Percentiles rank a stretch among this genome's conserved stretches.
These are phyloP conservation scores for Pezicula carpinea DNA, from an alignment of 2,329 filamentous ascomycete species.

Conservation along the genomic window DNA sequence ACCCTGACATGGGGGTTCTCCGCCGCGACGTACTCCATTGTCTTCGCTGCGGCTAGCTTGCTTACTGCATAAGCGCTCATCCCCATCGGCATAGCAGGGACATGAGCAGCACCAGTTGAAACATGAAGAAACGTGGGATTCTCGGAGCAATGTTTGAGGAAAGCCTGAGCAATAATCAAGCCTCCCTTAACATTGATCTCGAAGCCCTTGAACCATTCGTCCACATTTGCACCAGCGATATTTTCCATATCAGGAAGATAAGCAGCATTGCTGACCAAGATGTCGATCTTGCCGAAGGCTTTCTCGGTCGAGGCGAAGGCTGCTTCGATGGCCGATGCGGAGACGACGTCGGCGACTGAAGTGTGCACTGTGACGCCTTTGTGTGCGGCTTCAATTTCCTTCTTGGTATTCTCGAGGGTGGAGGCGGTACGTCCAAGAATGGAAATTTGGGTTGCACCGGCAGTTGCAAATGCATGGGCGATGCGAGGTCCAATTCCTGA, in stretches of 20 bases:
- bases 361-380: not conserved
- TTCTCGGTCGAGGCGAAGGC: slow-evolving; percentile 2
- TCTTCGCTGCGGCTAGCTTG: slow-evolving; percentile 6
- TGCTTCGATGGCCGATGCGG: not conserved
- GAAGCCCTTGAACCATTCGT: slow-evolving; percentile 4
- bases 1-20: slow-evolving; percentile 8
- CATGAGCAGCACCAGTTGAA: slow-evolving; percentile 3
- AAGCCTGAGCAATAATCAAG: slow-evolving; percentile 6
- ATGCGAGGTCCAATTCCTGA: slow-evolving; percentile 10
- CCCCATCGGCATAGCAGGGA: not conserved
- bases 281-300: slow-evolving; percentile 7
- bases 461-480: slow-evolving; percentile 9
- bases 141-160: slow-evolving; percentile 3
- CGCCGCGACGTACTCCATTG: slow-evolving; percentile 4
- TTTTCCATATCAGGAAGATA: slow-evolving; percentile 6
- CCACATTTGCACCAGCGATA: slow-evolving; percentile 3
- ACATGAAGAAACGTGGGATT: slow-evolving; percentile 4
- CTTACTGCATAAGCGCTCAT: slow-evolving; percentile 1
- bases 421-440: slow-evolving; percentile 17
- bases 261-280: slow-evolving; percentile 9
- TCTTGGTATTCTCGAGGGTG: slow-evolving; percentile 1
- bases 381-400: not conserved
- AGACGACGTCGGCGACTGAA: slow-evolving; percentile 2
- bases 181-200: slow-evolving; percentile 9
- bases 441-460: slow-evolving; percentile 22